phyloP scores from a whole-genome alignment of 139 green algal genomes.

The Ulvella scutata region DNA sequence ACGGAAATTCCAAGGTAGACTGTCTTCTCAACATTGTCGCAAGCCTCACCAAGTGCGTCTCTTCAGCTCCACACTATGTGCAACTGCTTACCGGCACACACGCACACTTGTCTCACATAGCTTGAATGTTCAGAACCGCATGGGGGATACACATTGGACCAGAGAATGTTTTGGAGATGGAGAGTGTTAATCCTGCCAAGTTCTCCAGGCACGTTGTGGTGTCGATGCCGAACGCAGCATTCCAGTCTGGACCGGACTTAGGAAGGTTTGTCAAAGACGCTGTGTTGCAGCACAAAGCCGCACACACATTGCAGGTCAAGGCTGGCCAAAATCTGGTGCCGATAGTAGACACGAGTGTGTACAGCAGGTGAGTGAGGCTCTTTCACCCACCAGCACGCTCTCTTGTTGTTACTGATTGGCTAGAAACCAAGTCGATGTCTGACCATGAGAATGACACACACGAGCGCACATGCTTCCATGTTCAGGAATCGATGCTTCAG shows the following conservation, averaged over 20 bases:
- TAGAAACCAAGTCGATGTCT: too few relatives aligned
- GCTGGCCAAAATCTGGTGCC: not conserved
- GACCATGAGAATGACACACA: too few relatives aligned
- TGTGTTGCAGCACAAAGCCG: not conserved
- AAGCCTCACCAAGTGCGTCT: not conserved
- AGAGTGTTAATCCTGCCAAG: not conserved
- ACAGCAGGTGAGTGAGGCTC: not conserved
- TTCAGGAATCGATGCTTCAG: constrained; percentile 1
- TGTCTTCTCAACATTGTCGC: constrained; percentile 27
- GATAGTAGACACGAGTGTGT: not conserved
- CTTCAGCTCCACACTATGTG: not conserved
- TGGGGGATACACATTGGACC: not conserved
- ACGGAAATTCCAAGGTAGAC: constrained; percentile 42
- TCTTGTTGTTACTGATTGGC: too few relatives aligned
- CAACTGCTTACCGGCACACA: not conserved
- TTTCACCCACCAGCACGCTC: too few relatives aligned
- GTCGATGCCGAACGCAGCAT: not conserved
- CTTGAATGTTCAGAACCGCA: not conserved
- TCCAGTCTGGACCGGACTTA: not conserved
- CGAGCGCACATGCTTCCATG: too few relatives aligned
- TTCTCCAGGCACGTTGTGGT: not conserved
- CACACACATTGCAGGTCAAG: not conserved
- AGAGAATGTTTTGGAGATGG: not conserved
- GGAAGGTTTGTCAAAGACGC: not conserved
- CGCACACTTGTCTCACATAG: not conserved